A percentile compares a stretch with the other conserved stretches of the same genome.
Evolutionary conservation across 2,329 filamentous ascomycete genomes (phyloP).

Genomic region (Albophoma yamanashiensis): DNA sequence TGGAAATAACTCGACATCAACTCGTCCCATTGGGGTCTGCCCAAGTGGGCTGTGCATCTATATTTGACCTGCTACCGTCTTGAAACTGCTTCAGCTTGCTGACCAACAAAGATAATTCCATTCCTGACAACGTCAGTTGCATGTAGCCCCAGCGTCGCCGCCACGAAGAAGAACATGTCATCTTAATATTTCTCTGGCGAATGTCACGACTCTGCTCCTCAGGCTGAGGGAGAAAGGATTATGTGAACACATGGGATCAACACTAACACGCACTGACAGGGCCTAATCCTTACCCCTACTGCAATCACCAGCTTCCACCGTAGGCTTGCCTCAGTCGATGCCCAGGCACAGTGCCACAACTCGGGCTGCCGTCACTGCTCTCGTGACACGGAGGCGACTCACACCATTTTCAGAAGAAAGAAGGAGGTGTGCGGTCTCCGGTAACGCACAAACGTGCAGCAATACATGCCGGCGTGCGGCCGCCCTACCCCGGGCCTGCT

Average conservation of each 20-base stretch:
- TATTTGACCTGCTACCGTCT: neutral
- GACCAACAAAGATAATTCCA: neutral
- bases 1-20: neutral
- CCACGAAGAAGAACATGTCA: neutral
- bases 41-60: neutral
- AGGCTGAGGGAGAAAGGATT: neutral
- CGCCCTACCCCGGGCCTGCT: constrained; percentile 1
- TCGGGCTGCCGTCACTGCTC: neutral
- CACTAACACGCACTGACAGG: neutral
- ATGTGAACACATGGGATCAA: neutral
- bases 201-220: neutral
- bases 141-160: neutral
- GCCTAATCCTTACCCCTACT: neutral
- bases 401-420: neutral
- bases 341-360: neutral
- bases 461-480: constrained; percentile 1
- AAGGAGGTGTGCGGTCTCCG: neutral
- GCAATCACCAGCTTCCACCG: neutral
- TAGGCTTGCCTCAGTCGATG: too few species aligned
- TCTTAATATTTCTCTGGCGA: neutral
- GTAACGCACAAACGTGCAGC: neutral
- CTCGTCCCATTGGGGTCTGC: neutral
- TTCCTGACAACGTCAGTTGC: neutral
- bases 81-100: neutral
- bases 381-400: neutral